phyloP scores from a whole-genome alignment of 2,329 filamentous ascomycete genomes.

The Pseudophaeomoniella oleicola region DNA sequence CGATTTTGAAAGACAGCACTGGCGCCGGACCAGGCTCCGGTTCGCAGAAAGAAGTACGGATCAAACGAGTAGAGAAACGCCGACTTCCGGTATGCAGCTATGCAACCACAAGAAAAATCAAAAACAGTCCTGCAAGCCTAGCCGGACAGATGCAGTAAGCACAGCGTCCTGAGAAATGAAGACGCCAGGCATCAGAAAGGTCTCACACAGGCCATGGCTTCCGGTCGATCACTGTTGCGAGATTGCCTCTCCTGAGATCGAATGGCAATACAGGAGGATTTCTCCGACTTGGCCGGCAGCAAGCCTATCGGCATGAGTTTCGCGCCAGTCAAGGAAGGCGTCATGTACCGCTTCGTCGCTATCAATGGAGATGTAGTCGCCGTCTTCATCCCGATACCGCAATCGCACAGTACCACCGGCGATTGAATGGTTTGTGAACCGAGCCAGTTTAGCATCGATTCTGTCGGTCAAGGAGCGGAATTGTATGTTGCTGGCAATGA shows the following conservation, averaged over 20 bases:
- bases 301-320: conserved; percentile 50
- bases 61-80: too few relatives aligned
- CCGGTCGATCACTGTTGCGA: neutral
- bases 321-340: conserved; percentile 87
- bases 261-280: conserved; percentile 74
- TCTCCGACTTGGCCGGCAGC: conserved; percentile 62
- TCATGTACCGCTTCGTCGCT: conserved; percentile 94
- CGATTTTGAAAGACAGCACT: too few relatives aligned
- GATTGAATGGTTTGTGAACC: conserved; percentile 73
- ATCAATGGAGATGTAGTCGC: conserved; percentile 84
- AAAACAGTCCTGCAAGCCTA: too few relatives aligned
- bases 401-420: conserved; percentile 69
- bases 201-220: too few relatives aligned
- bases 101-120: too few relatives aligned
- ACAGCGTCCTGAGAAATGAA: too few relatives aligned
- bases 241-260: conserved; percentile 18
- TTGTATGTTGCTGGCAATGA: conserved; percentile 87
- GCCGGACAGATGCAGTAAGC: too few relatives aligned
- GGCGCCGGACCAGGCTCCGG: too few relatives aligned
- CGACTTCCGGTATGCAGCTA: too few relatives aligned
- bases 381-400: conserved; percentile 82
- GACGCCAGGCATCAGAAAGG: too few relatives aligned
- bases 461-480: conserved; percentile 89
- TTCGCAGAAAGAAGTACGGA: too few relatives aligned
- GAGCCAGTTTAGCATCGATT: conserved; percentile 85